Base-by-base conservation (phyloP, 1,284 basidiomycete genomes). In the Cystobasidium slooffiae region DNA sequence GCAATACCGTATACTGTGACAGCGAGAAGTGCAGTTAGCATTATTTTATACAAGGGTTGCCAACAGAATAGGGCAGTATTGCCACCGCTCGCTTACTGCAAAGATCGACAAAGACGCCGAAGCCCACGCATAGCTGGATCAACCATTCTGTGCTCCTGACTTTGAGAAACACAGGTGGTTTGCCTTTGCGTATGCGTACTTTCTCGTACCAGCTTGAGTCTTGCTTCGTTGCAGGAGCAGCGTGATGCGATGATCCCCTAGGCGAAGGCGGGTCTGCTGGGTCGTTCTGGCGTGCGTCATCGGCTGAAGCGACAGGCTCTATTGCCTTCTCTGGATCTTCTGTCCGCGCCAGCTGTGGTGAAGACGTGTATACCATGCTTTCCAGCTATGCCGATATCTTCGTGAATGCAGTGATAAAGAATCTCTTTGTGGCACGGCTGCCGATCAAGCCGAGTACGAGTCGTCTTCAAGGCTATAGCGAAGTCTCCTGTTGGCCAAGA, bases 51-150 rank as follows among this genome's bases (percentile, higher is more conserved):
- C 8, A 14, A n/a, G n/a, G n/a, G 61, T 12, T n/a, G 47, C 39
- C n/a, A 43, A 24, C 2, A 18, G 9, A 14, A 47, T 14, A 52
- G 24, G 14, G 16, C 7, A 43, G 43, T 41, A 41, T 14, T 44
- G 51, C 31, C 20, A 18, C 6, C 14, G 9, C 43, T 44, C 55
- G 55, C 63, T 56, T 51, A 73, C 70, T 66, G 53, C 62, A 73
- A 47, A 73, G 51, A 73, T 73, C 70, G 52, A 59, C 56, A 20
- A 73, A 73, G 51, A 73, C 52, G 43, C 70, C 70, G 43, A 66
- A 73, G 16, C 70, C 70, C 18, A 73, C 70, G 20, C 52, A 70
- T 20, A 59, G 46, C 52, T 70, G 52, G 9, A 73, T 65, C n/a
- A 73, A 41, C 59, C 52, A 56, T 53, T 62, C 70, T n/a, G 51